Evolutionary conservation across 768 basidiomycete species (phyloP).

Genomic region (Kondoa subrosea): DNA sequence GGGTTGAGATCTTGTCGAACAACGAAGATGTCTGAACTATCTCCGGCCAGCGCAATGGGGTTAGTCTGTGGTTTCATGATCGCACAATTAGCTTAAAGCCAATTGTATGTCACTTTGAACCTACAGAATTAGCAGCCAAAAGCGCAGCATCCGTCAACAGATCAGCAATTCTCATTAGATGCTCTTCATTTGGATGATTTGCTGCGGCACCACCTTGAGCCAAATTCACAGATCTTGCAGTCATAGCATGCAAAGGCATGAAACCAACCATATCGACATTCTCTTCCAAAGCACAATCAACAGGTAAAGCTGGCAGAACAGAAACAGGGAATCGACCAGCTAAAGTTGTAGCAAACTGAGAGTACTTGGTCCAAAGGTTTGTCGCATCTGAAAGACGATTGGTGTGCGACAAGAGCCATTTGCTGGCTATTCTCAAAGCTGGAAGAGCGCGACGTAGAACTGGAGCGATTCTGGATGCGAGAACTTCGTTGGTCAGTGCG

Average conservation of each 20-base stretch:
- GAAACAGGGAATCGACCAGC: conserved; percentile 50
- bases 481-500: conserved; percentile 31
- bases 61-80: conserved; percentile 4
- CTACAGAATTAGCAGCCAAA: conserved; percentile 33
- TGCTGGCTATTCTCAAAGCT: conserved; percentile 66
- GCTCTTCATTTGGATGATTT: conserved; percentile 83
- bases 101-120: not conserved
- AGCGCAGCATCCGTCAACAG: conserved; percentile 53
- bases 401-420: conserved; percentile 69
- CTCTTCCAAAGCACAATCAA: conserved; percentile 54
- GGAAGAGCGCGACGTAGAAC: conserved; percentile 70
- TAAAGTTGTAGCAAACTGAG: conserved; percentile 48
- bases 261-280: conserved; percentile 80
- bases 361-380: conserved; percentile 58
- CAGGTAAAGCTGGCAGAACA: conserved; percentile 42
- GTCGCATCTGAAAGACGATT: conserved; percentile 41
- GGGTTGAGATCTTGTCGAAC: conserved; percentile 12
- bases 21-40: conserved; percentile 13
- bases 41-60: conserved; percentile 13
- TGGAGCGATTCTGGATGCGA: conserved; percentile 71
- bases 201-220: conserved; percentile 17
- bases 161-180: conserved; percentile 82
- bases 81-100: not conserved
- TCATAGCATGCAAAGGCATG: conserved; percentile 52
- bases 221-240: conserved; percentile 25